Base-by-base conservation (phyloP, 116 monocot species). In the Papilionanthe hybrid region DNA sequence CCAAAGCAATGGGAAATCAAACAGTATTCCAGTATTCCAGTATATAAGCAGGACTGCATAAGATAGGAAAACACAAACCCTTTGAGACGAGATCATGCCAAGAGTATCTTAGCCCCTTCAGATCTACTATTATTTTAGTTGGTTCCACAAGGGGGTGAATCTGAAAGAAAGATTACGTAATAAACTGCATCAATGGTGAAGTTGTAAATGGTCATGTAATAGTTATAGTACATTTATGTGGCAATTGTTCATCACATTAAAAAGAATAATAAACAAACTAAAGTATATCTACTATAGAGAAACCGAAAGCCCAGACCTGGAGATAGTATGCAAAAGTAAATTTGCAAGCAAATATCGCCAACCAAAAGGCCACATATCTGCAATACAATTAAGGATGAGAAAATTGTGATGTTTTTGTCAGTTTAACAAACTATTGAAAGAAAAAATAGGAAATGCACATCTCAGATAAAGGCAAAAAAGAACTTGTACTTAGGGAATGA, bases 351-450 rank as follows among this genome's bases (percentile, higher is more conserved):
- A 99, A 88, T 84, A 95, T 90, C 75, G 89, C 93, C 88, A 95
- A 80, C 99, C 99, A 99, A 79, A 86, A 91, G 56, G 89, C n/a
- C 7, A 99, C 90, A 84, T 94, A 99, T 90, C 99, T 99, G 95
- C 78, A 89, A 78, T 49, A 4, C 1, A 80, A 78, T 66, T 32
- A 65, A 72, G 71, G 68, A 19, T 67, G 19, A 37, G 10, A 20
- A 22, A 60, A 68, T 43, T 19, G n/a, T 41, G 15, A 80, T 72
- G 5, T 7, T n/a, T 43, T 20, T 10, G 63, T 37, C 58, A 60
- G 22, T 78, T 29, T 43, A 23, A 47, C 47, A 23, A 72, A n/a
- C 23, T 45, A 75, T 47, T 8, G 8, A 48, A 75, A 48, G 23
- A 75, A 47, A 68, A 5, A 75, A 2, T 17, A 47, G 6, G 42